Evolutionary conservation across 164 flowering plant genomes (phyloP).

Genomic region (Magnolia kwangsiensis): DNA sequence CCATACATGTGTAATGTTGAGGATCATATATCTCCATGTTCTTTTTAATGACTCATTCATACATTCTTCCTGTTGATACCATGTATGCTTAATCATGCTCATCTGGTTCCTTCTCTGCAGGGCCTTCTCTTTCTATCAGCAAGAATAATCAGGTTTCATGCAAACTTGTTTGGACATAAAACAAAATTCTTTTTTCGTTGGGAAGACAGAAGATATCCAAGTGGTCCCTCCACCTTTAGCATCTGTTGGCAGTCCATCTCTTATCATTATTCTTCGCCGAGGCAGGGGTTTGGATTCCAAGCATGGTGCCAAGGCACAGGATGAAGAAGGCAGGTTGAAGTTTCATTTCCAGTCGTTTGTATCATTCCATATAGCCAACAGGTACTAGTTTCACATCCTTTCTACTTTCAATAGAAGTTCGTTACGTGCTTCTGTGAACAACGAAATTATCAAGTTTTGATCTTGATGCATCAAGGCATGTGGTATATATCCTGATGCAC

Average conservation of each 20-base stretch:
- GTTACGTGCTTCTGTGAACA: too few species aligned
- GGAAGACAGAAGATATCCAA: constrained; percentile 66
- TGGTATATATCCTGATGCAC: too few species aligned
- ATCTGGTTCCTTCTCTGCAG: constrained; percentile 30
- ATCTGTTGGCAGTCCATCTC: constrained; percentile 88
- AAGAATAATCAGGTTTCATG: constrained; percentile 82
- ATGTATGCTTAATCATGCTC: not conserved
- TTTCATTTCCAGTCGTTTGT: constrained; percentile 95
- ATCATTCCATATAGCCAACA: constrained; percentile 72
- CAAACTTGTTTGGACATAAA: constrained; percentile 85
- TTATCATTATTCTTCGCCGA: constrained; percentile 63
- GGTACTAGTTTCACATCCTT: constrained; percentile 36
- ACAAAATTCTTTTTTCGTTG: constrained; percentile 54
- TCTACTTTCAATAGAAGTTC: too few species aligned
- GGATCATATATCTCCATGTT: not conserved
- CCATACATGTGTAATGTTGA: not conserved
- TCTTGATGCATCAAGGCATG: too few species aligned
- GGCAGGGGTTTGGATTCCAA: constrained; percentile 89
- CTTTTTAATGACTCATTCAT: not conserved
- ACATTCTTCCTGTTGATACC: not conserved
- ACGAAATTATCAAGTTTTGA: too few species aligned
- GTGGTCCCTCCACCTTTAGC: constrained; percentile 65
- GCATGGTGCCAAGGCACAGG: constrained; percentile 85
- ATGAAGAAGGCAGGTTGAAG: constrained; percentile 85
- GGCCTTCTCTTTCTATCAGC: constrained; percentile 94